Base-by-base conservation (phyloP, 208 protist species). In the Vickermania spadyakhi region DNA sequence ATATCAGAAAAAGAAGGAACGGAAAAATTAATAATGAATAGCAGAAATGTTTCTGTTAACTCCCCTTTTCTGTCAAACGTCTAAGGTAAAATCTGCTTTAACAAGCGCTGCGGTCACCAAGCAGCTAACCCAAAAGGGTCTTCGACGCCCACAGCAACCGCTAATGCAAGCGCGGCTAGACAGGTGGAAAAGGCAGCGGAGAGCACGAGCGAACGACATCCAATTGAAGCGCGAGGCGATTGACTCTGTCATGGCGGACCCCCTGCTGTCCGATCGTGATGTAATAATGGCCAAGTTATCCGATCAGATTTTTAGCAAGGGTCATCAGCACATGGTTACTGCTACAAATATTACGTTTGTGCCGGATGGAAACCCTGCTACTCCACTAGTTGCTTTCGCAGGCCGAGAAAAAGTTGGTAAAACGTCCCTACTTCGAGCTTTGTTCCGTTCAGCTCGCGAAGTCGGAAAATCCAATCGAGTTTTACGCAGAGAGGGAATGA, bases 261-360 rank as follows among this genome's bases (percentile, higher is more conserved):
- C 36, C 18, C 7, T n/a, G 7, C 36, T 45, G 36, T 45, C 75
- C 51, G 84, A 75, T n/a, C 77, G 88, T 2, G 84, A 94, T 64
- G 50, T 91, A 13, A 51, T 90, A 13, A 69, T 91, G 59, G 79
- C 77, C 0, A 81, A 91, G 52, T 59, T 94, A 2, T 82, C 88
- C 0, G 81, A 94, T 66, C 77, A 86, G 49, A 89, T 94, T 22
- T 94, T 94, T 58, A 77, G 77, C 57, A 77, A 80, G 57, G 88
- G 88, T 1, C 84, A 91, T 59, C 66, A 67, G 36, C 80, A 91
- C 45, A 49, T 81, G 13, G 77, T 70, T 25, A 89, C 72, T 21
- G 88, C 88, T n/a, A 91, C 73, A 53, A 91, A 89, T 61, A 66
- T 94, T 1, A 67, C 70, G 7, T 91, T 89, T 66, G 83, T 92